Evolutionary conservation across 116 monocot species (phyloP), one percentile per base, ranked within the genome.

Genomic region (Posidonia oceanica): DNA sequence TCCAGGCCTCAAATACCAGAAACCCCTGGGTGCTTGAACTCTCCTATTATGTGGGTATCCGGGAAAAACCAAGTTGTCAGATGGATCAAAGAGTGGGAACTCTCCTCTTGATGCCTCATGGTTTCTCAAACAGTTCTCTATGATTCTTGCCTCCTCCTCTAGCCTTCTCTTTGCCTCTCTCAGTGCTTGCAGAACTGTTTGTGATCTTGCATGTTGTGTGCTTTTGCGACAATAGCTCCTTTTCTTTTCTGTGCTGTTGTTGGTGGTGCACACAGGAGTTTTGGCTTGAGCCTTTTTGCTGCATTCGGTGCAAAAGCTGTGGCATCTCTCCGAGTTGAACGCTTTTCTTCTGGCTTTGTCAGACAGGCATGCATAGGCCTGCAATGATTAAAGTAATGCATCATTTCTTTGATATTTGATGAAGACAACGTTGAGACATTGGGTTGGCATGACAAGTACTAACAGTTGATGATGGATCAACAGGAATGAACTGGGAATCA

Each of bases 291-390:
- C 59, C n/a, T 66, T 78, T 22, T n/a, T 55, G 71, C 70, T 70
- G 81, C 91, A 91, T 52, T 73, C 70, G 48, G 29, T 69, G 79
- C 91, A 91, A 79, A 67, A 81, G 64, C 53, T 70, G 14, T 61
- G 62, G 36, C 23, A 10, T 59, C 85, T 70, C 65, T 83, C 72
- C 12, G 61, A 61, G 42, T 86, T 59, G 67, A 85, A 89, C 23
- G 73, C 75, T 63, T 68, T 79, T 77, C 94, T 85, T 54, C 72
- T 74, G 3, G 73, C 39, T 75, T 81, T 75, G 67, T 94, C 91
- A 3, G 88, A 82, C 36, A 94, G 88, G 69, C 94, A 94, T 21
- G 66, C 75, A 52, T 90, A 86, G 38, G 91, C 94, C 91, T 94
- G 80, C 64, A 75, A 61, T 39, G 13, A 7, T 12, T 39, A 42